Conservation (phyloP, 129 eudicot genomes). For the sunflower (Helianthus annuus) region HanXRQr2.0-SUNRISE NC_035448.2:32854961-32855460, state of each 20-base stretch:
- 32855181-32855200: background rate
- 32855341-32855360: too few species aligned
- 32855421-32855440: too few species aligned
- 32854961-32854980: background rate
- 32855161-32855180: background rate
- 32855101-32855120: conserved; percentile 81
- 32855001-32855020: background rate
- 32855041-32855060: conserved; percentile 97
- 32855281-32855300: too few species aligned
- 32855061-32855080: conserved; percentile 92
- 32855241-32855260: too few species aligned
- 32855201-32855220: background rate
- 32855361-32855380: too few species aligned
- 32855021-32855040: conserved; percentile 33
- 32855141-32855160: conserved; percentile 16
- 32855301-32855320: too few species aligned
- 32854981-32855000: background rate
- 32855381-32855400: too few species aligned
- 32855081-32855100: conserved; percentile 97
- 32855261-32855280: too few species aligned
- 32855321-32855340: too few species aligned
- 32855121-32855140: conserved; percentile 95
- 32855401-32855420: too few species aligned
- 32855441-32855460: too few species aligned
- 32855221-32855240: too few species aligned